phyloP scores from a whole-genome alignment of 1,139 yeast genomes.

The Hanseniaspora sp. region DNA sequence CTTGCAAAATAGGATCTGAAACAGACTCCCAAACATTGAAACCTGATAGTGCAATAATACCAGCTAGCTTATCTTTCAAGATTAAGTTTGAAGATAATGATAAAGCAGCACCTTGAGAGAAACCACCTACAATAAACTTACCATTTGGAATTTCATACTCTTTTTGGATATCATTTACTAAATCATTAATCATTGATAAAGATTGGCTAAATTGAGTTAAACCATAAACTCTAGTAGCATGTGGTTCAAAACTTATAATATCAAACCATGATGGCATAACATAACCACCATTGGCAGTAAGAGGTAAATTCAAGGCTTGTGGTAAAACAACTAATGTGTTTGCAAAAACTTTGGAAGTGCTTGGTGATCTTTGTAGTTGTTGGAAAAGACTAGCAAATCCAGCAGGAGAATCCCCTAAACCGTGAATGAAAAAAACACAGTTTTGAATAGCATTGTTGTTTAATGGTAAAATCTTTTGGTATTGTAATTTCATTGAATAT shows the following conservation, averaged over 20 bases:
- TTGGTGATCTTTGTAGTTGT: slow-evolving; percentile 28
- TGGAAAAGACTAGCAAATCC: slow-evolving; percentile 81
- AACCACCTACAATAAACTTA: slow-evolving; percentile 78
- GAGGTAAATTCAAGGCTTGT: slow-evolving; percentile 65
- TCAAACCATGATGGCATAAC: slow-evolving; percentile 86
- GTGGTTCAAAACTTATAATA: slow-evolving; percentile 45
- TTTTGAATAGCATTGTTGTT: slow-evolving; percentile 3
- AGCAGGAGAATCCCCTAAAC: slow-evolving; percentile 79
- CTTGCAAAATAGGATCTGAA: slow-evolving; percentile 26
- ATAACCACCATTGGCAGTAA: slow-evolving; percentile 57
- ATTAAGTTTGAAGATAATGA: slow-evolving; percentile 46
- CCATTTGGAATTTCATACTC: slow-evolving; percentile 51
- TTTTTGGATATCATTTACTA: slow-evolving; percentile 53
- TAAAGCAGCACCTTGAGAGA: slow-evolving; percentile 86
- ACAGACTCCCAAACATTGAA: slow-evolving; percentile 49
- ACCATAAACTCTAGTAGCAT: slow-evolving; percentile 50
- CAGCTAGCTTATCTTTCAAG: slow-evolving; percentile 58
- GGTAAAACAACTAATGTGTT: slow-evolving; percentile 76
- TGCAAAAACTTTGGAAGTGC: slow-evolving; percentile 32
- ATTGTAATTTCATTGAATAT: slow-evolving; percentile 4
- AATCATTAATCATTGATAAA: slow-evolving; percentile 40
- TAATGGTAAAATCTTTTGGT: slow-evolving; percentile 12
- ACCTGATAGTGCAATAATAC: slow-evolving; percentile 68
- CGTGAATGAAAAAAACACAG: slow-evolving; percentile 47
- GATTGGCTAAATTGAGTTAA: slow-evolving; percentile 37